phyloP scores from a whole-genome alignment of 257 asterid species.

The Scutellaria barbata region DNA sequence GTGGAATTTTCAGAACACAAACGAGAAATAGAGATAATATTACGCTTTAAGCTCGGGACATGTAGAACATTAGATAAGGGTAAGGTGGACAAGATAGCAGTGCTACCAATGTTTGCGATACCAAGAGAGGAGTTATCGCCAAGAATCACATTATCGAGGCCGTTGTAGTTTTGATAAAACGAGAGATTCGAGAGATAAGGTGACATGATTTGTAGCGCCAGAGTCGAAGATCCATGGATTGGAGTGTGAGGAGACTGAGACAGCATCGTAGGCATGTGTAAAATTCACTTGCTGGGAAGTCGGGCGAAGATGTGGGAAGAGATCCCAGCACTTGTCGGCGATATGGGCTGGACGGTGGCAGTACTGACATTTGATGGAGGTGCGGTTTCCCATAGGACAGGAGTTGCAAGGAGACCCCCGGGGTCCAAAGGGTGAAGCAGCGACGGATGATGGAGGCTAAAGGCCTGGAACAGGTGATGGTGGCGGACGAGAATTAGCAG shows the following conservation, averaged over 20 bases:
- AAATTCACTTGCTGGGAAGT: neutral
- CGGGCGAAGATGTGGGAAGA: neutral
- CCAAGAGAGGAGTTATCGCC: no score
- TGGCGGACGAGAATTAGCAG: neutral
- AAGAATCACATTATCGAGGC: no score
- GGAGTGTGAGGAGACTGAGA: neutral
- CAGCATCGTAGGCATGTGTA: neutral
- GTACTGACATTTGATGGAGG: neutral
- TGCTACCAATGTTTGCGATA: no score
- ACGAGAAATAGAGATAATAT: no score
- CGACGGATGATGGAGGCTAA: accelerated
- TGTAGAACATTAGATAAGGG: no score
- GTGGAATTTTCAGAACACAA: no score
- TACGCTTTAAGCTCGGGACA: no score
- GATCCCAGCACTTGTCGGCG: neutral
- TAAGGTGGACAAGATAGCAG: no score
- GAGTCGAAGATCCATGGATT: neutral
- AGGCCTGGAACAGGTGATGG: neutral
- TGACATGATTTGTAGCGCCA: neutral
- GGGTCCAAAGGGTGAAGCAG: neutral
- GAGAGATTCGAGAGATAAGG: neutral
- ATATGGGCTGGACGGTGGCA: neutral
- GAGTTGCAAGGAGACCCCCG: neutral
- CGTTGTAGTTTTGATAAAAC: neutral
- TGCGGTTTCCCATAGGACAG: no score